These are phyloP conservation scores for Daedaleopsis nitida DNA, from an alignment of 768 basidiomycete species.

Conservation along the genomic window DNA sequence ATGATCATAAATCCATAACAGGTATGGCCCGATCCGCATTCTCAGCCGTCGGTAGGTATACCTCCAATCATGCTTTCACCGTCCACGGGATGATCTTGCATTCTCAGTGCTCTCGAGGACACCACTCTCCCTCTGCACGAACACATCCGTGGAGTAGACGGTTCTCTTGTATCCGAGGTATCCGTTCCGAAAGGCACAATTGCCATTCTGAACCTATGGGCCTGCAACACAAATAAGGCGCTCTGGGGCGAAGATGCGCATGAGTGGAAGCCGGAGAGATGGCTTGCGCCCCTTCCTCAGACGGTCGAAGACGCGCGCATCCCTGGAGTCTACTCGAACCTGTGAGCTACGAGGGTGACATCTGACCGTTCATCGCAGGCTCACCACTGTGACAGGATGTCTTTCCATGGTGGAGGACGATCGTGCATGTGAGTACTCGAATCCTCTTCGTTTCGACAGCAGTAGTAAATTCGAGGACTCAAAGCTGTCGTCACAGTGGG, in stretches of 20 bases:
- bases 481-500: not conserved
- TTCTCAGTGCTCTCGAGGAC: conserved; percentile 35
- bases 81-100: too few species aligned
- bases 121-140: conserved; percentile 37
- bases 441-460: not conserved
- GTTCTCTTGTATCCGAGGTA: conserved; percentile 22
- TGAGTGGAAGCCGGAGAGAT: conserved; percentile 44
- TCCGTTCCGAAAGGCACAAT: conserved; percentile 39
- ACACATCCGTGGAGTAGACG: conserved; percentile 2
- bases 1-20: not conserved
- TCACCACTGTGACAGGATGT: conserved; percentile 22
- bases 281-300: conserved; percentile 30
- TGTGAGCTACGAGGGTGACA: not conserved
- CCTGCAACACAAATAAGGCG: conserved; percentile 40
- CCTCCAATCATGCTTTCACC: conserved; percentile 32
- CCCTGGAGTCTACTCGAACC: conserved; percentile 8
- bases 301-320: conserved; percentile 1
- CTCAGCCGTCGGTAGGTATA: not conserved
- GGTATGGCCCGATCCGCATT: not conserved
- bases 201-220: conserved; percentile 38
- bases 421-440: conserved; percentile 26
- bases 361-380: not conserved
- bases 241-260: conserved; percentile 47
- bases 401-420: conserved; percentile 26
- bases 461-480: too few species aligned